phyloP scores from a whole-genome alignment of 768 basidiomycete genomes.

The Coprinellus aureogranulatus region DNA sequence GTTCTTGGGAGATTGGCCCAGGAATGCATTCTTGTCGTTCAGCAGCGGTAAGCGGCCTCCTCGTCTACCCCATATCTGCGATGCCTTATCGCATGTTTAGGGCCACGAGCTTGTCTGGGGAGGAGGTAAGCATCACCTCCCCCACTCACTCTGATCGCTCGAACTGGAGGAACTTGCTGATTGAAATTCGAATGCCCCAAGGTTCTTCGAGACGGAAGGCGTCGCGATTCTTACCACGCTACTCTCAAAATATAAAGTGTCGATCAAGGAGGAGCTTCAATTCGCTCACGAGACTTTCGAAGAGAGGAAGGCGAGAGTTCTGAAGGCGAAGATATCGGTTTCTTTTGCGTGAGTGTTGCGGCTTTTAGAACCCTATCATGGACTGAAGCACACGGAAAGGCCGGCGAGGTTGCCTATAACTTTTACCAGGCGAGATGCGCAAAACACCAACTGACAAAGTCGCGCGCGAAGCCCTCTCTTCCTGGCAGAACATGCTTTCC shows the following conservation, averaged over 20 bases:
- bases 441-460: no score
- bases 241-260: slow-evolving; percentile 42
- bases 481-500: no score
- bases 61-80: no score
- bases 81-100: slow-evolving; percentile 35
- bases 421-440: no score
- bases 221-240: slow-evolving; percentile 46
- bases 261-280: slow-evolving; percentile 46
- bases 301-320: slow-evolving; percentile 37
- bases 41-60: slow-evolving; percentile 27
- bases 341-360: slow-evolving; percentile 20
- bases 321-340: slow-evolving; percentile 28
- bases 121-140: not conserved
- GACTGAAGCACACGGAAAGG: no score
- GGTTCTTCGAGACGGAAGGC: slow-evolving; percentile 47
- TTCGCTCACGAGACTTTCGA: slow-evolving; percentile 45
- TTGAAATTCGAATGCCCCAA: slow-evolving; percentile 10
- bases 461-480: no score
- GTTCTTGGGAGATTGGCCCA: slow-evolving; percentile 14
- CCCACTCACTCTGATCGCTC: no score
- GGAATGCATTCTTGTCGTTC: slow-evolving; percentile 22
- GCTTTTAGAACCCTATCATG: not conserved
- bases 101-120: slow-evolving; percentile 31
- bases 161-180: no score
- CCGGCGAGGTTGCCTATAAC: no score